Evolutionary conservation across 345 rosid species (phyloP), one percentile per base, ranked within the genome.

Genomic region (Turritis glabra): DNA sequence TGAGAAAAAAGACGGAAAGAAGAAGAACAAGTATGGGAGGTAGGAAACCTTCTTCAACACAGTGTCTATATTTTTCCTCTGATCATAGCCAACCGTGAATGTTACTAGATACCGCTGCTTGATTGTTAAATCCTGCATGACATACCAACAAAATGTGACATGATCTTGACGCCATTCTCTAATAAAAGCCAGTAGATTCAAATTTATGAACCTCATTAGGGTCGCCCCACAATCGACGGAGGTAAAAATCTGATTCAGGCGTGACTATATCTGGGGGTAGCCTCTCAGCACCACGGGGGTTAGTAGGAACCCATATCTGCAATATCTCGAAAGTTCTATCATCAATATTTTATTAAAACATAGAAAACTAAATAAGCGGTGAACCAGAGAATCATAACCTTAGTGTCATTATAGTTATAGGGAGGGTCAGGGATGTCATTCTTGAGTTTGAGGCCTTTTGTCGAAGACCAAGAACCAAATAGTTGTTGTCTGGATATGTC

Each of bases 221-320:
- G 53, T 70, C 79, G 63, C 97, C 97, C 99, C 94, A 90, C 76
- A 90, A 76, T 44, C 97, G 83, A 37, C 85, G 92, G 29, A 82
- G 93, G 59, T 82, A 92, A 22, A 89, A 80, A 79, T 95, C 97
- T 17, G 98, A 95, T 80, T 89, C 89, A 37, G 94, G 60, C 19
- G 55, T 84, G 63, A 92, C 74, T 50, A 92, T 95, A 67, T 83
- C 98, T 21, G 92, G 96, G 8, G 98, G 90, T 35, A 95, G 85
- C 78, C 94, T 84, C 79, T 95, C 97, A 81, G 97, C 96, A 22
- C 97, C 99, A 46, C 85, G 89, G 25, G 97, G 99, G 77, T 95
- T 95, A 81, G 89, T 83, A 9, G 97, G 90, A 79, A 84, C 83
- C 99, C 99, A 95, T 43, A 95, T 89, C 97, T 95, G 79, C 80